Base-by-base conservation (phyloP, 371 early-diverging fungal genomes). In the Funneliformis caledonium region DNA sequence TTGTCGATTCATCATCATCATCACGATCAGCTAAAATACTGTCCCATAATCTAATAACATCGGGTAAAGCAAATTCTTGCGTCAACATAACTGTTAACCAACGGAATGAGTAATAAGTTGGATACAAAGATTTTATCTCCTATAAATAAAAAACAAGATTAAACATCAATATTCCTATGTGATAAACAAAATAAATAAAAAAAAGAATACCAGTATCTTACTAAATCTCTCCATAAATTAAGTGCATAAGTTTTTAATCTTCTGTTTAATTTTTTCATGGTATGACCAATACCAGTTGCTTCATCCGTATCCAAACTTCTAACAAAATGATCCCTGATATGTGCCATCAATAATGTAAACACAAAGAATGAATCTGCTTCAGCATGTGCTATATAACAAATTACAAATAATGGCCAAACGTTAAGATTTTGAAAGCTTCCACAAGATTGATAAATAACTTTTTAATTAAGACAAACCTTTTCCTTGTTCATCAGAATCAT, bases 361-460 rank as follows among this genome's bases (percentile, higher is more conserved):
- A 94, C 82, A 86, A 91, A 95, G 82, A 96, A 96, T 0, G 95
- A 86, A 82, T 96, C 96, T 2, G 97, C 95, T 82, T 96, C 97
- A 0, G 96, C 95, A 80, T 95, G 91, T 0, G 92, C 93, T 88
- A 78, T 22, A 31, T 60, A 37, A 37, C 37, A 37, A 37, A 37
- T 37, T 37, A 37, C 37, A 37, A 37, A 59, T 4, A 2, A 12
- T 60, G 3, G 37, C 37, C 37, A 37, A 37, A 0, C 3, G 37
- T 37, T 37, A 37, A 37, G 37, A 1, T 37, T 37, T 37, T 37
- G 37, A 37, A 2, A 37, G 26, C 37, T 37, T 2, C 3, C 37
- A 37, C 37, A 37, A 37, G 37, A 37, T 37, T 37, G 37, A 37
- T 37, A 37, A 37, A 37, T 37, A 2, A 37, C 37, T 37, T 37